Percentiles rank a stretch among this genome's conserved stretches.
phyloP scores from a whole-genome alignment of 805 yeast species.

The Wickerhamomyces sydowiorum region DNA sequence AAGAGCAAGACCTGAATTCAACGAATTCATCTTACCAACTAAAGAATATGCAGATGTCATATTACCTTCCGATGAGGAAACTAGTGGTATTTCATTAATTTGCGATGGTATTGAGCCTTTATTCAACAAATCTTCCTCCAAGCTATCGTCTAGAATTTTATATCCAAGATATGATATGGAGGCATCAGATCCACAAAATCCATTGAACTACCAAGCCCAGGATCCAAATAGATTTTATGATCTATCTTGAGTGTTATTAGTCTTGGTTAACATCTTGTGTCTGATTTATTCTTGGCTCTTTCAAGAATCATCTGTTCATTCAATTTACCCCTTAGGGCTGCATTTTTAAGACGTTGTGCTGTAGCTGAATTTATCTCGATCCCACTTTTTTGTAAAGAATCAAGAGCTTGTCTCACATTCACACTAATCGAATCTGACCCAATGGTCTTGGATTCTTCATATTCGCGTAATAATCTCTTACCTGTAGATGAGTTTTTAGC shows the following conservation, averaged over 20 bases:
- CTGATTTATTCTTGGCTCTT: slow-evolving; percentile 23
- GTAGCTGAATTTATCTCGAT: slow-evolving; percentile 16
- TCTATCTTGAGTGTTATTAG: background rate
- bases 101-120: slow-evolving; percentile 56
- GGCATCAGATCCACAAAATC: slow-evolving; percentile 21
- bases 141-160: background rate
- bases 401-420: slow-evolving; percentile 19
- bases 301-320: slow-evolving; percentile 32
- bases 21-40: slow-evolving; percentile 58
- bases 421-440: slow-evolving; percentile 14
- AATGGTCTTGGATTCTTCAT: slow-evolving; percentile 4
- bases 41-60: slow-evolving; percentile 71
- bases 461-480: slow-evolving; percentile 8
- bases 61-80: slow-evolving; percentile 64
- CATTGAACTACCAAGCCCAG: slow-evolving; percentile 26
- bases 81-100: slow-evolving; percentile 49
- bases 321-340: slow-evolving; percentile 23
- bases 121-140: slow-evolving; percentile 10
- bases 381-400: slow-evolving; percentile 12
- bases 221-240: slow-evolving; percentile 41
- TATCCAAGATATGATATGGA: slow-evolving; percentile 13
- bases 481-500: slow-evolving; percentile 13
- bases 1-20: slow-evolving; percentile 60
- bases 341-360: slow-evolving; percentile 10
- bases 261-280: slow-evolving; percentile 16